These are phyloP conservation scores for Xylaria nigripes DNA, from an alignment of 495 filamentous ascomycete species.

Conservation along the genomic window DNA sequence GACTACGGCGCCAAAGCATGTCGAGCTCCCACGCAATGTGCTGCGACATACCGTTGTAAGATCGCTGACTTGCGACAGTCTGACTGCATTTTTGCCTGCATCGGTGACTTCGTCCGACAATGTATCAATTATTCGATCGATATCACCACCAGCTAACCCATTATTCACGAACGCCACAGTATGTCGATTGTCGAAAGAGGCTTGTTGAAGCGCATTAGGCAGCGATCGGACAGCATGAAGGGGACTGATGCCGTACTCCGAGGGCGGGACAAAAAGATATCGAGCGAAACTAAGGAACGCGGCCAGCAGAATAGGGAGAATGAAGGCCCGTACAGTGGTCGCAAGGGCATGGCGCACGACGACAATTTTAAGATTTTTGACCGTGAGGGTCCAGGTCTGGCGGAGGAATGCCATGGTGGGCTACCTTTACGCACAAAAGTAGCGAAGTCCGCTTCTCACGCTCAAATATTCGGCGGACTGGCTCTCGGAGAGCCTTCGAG, in stretches of 20 bases:
- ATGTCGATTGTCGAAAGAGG: constrained; percentile 42
- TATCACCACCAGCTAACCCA: constrained; percentile 59
- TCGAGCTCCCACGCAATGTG: constrained; percentile 59
- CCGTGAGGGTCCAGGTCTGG: constrained; percentile 64
- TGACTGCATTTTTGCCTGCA: constrained; percentile 48
- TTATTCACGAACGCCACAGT: constrained; percentile 76
- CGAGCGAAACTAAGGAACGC: constrained; percentile 59
- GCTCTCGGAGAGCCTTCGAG: background rate
- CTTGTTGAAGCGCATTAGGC: constrained; percentile 45
- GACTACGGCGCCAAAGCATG: constrained; percentile 66
- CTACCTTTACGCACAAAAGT: background rate
- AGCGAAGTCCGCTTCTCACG: background rate
- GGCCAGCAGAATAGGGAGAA: constrained; percentile 63
- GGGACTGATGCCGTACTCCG: constrained; percentile 57
- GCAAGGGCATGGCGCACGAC: constrained; percentile 53
- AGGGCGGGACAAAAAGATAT: constrained; percentile 59
- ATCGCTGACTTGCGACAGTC: constrained; percentile 44
- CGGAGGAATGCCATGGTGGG: constrained; percentile 46
- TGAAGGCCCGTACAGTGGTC: constrained; percentile 58
- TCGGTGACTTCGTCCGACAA: constrained; percentile 43
- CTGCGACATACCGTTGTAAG: constrained; percentile 56
- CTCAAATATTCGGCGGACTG: background rate
- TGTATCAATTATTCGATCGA: constrained; percentile 59
- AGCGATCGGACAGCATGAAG: constrained; percentile 52
- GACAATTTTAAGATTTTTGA: constrained; percentile 67